These are phyloP conservation scores for Phylloporus gajari DNA, from an alignment of 1,284 basidiomycete species.

Conservation along the genomic window DNA sequence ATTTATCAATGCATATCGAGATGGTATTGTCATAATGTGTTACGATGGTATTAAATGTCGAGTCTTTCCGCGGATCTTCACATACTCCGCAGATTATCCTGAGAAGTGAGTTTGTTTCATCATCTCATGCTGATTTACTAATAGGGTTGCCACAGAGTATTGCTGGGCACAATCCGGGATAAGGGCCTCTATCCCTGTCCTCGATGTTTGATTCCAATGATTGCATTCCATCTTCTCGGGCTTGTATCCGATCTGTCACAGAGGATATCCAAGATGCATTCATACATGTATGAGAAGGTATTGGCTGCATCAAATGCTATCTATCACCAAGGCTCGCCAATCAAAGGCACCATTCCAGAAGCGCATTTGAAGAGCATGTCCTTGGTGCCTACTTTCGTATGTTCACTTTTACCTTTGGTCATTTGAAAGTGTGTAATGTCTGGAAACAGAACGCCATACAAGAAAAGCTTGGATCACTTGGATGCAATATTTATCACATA, in stretches of 20 bases:
- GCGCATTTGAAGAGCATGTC: slow-evolving; percentile 38
- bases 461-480: slow-evolving; percentile 26
- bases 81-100: slow-evolving; percentile 49
- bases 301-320: slow-evolving; percentile 33
- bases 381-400: slow-evolving; percentile 40
- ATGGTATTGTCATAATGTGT: slow-evolving; percentile 45
- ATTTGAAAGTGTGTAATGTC: neutral
- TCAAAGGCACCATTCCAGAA: no score
- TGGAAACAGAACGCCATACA: slow-evolving; percentile 49
- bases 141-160: slow-evolving; percentile 25
- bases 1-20: slow-evolving; percentile 45
- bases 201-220: slow-evolving; percentile 35
- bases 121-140: no score
- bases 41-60: slow-evolving; percentile 37
- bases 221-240: slow-evolving; percentile 21
- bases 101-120: slow-evolving; percentile 40
- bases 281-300: slow-evolving; percentile 19
- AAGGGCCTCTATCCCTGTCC: no score
- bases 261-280: no score
- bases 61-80: slow-evolving; percentile 46
- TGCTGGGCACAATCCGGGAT: slow-evolving; percentile 37
- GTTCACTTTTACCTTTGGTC: neutral
- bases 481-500: slow-evolving; percentile 42
- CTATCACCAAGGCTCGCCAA: slow-evolving; percentile 32
- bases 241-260: slow-evolving; percentile 24